Evolutionary conservation across 768 basidiomycete genomes (phyloP), one percentile per base, ranked within the genome.

Genomic region (Termitomyces titanicus): DNA sequence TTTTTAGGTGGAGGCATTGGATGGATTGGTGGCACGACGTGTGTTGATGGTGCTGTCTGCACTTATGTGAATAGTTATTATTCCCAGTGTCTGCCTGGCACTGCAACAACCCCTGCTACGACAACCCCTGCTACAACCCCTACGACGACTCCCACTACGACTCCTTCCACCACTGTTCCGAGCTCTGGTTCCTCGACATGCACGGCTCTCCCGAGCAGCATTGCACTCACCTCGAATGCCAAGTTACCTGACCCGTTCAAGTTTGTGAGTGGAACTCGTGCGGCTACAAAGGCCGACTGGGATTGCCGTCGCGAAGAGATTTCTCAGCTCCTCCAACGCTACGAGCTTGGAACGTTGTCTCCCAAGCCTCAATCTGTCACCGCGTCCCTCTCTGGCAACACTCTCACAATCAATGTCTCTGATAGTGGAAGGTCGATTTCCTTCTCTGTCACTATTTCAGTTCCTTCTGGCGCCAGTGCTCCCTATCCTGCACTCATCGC

Each of bases 401-500:
- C 71, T n/a, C 68, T 84, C 53, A 72, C 75, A 18, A 75, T 84
- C 64, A 82, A 70, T 38, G 79, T 74, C 34, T 71, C 72, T 37
- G 73, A 81, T 53, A 66, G 61, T 27, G 77, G 78, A 25, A 73
- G 72, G 53, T 74, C 76, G 6, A 82, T 83, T 59, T 75, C 75
- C 6, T 84, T 81, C 70, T 63, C 71, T 8, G 74, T 73, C 13
- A 70, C 72, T 18, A 75, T 84, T 66, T 71, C 74, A 3, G 73
- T 66, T 50, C 79, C 80, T 0, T 68, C 77, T 11, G 74, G 74
- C 3, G 70, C 65, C 12, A 76, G 63, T 2, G 76, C 71, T 1
- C 79, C 79, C 0, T 79, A 73, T 69, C 82, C 82, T 3, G 73
- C 79, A 42, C 66, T 85, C 64, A 83, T 84, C 51, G 81, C 72